Conservation (phyloP, 2,329 filamentous ascomycete species). For the Alternaria rosae region DNA sequence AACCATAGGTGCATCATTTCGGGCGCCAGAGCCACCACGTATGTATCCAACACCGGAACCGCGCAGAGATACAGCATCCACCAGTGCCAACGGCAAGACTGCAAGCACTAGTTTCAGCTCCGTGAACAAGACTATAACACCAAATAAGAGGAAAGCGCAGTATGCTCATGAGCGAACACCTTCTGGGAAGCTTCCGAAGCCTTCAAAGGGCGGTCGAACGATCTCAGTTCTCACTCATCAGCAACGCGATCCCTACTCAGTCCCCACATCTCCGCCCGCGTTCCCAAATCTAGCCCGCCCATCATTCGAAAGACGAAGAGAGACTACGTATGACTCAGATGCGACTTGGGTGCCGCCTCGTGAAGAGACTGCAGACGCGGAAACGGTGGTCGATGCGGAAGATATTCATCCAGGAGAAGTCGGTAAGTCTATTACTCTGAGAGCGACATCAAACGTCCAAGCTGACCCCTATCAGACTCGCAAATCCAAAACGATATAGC, state of each 20-base stretch:
- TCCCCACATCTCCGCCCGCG: slow-evolving; percentile 4
- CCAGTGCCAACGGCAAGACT: not conserved
- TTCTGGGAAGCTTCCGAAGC: slow-evolving; percentile 12
- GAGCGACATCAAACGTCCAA: not conserved
- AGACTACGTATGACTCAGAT: slow-evolving; percentile 5
- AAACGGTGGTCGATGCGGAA: slow-evolving; percentile 12
- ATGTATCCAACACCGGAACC: not conserved
- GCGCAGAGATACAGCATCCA: not conserved
- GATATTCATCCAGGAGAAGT: slow-evolving; percentile 2
- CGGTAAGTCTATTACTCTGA: not conserved
- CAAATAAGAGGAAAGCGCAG: slow-evolving; percentile 18
- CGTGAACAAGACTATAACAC: not conserved
- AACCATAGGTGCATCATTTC: not conserved
- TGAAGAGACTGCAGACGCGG: slow-evolving; percentile 14
- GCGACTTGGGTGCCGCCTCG: slow-evolving; percentile 1
- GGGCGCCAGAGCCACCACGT: slow-evolving; percentile 2
- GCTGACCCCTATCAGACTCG: not conserved
- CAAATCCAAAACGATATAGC: not conserved
- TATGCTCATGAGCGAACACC: not conserved
- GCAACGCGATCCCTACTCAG: slow-evolving; percentile 10
- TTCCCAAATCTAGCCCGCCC: not conserved
- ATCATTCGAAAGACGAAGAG: not conserved
- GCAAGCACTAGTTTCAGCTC: not conserved
- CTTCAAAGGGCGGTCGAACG: not conserved
- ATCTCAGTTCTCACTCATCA: not conserved